phyloP scores from a whole-genome alignment of 75 land plant species.

The Cunninghamia lanceolata region DNA sequence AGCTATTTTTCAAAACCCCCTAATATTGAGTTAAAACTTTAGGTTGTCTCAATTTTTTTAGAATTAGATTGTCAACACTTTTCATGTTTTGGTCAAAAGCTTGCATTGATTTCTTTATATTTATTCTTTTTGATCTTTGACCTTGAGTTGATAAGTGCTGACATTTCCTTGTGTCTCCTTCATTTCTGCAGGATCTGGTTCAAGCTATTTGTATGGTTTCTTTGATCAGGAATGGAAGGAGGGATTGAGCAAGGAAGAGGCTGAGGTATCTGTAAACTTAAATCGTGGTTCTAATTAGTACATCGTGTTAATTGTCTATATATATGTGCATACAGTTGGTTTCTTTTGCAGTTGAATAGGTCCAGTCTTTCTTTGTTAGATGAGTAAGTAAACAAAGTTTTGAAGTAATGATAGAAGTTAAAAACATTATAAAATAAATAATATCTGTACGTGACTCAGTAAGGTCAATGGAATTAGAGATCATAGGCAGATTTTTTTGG shows the following conservation, averaged over 20 bases:
- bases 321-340: background rate
- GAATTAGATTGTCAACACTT: background rate
- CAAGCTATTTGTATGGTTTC: conserved; percentile 92
- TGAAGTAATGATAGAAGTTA: background rate
- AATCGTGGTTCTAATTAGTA: background rate
- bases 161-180: background rate
- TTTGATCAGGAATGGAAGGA: conserved; percentile 97
- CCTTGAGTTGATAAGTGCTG: background rate
- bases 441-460: background rate
- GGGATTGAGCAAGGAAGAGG: conserved; percentile 89
- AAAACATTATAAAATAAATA: background rate
- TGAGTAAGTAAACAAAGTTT: background rate
- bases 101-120: background rate
- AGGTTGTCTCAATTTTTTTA: background rate
- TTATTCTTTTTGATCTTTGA: background rate
- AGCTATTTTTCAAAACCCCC: too few relatives aligned
- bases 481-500: background rate
- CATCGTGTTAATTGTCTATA: background rate
- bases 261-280: conserved; percentile 62
- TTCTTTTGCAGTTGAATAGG: background rate
- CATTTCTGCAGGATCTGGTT: conserved; percentile 75
- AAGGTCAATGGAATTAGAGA: background rate
- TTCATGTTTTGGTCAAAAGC: background rate
- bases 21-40: too few relatives aligned
- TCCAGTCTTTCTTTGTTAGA: background rate